Evolutionary conservation across 176 grass and related monocot genomes (phyloP).

Genomic region (Aechmea fasciata): DNA sequence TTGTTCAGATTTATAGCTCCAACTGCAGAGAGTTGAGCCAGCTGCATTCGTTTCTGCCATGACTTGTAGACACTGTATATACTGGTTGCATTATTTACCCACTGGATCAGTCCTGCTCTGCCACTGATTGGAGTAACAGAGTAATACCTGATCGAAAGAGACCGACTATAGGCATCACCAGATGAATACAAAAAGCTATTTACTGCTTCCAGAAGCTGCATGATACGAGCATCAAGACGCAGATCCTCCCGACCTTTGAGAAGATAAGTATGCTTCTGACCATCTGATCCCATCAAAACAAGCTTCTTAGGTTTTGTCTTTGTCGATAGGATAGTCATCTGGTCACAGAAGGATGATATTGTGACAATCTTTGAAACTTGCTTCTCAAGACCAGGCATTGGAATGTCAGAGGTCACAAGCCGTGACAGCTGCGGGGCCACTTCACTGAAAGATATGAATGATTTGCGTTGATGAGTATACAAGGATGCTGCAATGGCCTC

Average conservation of each 20-base stretch:
- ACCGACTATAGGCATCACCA: constrained; percentile 45
- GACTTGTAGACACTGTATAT: constrained; percentile 97
- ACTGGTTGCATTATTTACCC: constrained; percentile 93
- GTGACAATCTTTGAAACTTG: constrained; percentile 53
- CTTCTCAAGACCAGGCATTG: constrained; percentile 99
- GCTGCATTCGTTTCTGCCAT: constrained; percentile 75
- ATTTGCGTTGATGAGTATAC: constrained; percentile 70
- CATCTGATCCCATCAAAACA: constrained; percentile 77
- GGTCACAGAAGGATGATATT: constrained; percentile 71
- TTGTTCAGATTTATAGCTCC: constrained; percentile 46
- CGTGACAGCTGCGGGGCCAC: constrained; percentile 72
- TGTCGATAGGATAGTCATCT: constrained; percentile 82
- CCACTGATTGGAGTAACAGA: constrained; percentile 92
- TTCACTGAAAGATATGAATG: constrained; percentile 67
- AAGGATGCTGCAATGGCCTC: constrained; percentile 76
- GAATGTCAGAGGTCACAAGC: constrained; percentile 85
- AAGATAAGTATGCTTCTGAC: constrained; percentile 93
- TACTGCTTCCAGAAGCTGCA: constrained; percentile 89
- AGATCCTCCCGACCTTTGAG: constrained; percentile 94
- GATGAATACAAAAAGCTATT: constrained; percentile 67
- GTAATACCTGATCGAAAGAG: constrained; percentile 71
- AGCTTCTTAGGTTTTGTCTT: constrained; percentile 98
- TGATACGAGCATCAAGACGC: constrained; percentile 93
- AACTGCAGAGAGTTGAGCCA: constrained; percentile 64
- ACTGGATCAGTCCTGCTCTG: constrained; percentile 86